phyloP scores from a whole-genome alignment of 495 filamentous ascomycete genomes.

The Delitschia confertaspora region DNA sequence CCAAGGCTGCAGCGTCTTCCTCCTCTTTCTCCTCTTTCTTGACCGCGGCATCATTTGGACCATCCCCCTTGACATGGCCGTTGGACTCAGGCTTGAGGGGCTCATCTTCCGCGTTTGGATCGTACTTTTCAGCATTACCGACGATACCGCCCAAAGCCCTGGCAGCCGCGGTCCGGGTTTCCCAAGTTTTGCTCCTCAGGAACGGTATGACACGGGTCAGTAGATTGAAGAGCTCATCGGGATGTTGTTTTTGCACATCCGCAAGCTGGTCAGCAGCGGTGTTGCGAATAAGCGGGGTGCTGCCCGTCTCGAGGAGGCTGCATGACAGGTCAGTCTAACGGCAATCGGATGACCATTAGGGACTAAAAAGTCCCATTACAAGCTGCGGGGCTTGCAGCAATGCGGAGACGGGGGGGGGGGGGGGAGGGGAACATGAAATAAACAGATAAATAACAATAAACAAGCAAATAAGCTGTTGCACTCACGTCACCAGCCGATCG shows the following conservation, averaged over 20 bases:
- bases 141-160: constrained; percentile 90
- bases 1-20: constrained; percentile 26
- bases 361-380: too few species aligned
- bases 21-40: constrained; percentile 37
- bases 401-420: too few species aligned
- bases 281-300: constrained; percentile 86
- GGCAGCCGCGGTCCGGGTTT: constrained; percentile 82
- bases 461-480: too few species aligned
- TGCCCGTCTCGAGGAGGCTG: constrained; percentile 91
- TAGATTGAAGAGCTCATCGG: constrained; percentile 93
- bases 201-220: constrained; percentile 93
- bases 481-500: constrained; percentile 25
- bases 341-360: too few species aligned
- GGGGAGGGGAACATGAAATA: too few species aligned
- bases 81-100: constrained; percentile 27
- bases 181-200: constrained; percentile 87
- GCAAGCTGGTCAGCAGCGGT: constrained; percentile 93
- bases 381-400: too few species aligned
- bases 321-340: constrained; percentile 23
- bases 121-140: constrained; percentile 75
- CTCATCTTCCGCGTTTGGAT: constrained; percentile 67
- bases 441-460: too few species aligned
- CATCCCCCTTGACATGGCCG: constrained; percentile 17
- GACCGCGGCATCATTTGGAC: constrained; percentile 15
- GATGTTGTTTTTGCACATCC: constrained; percentile 94